phyloP scores from a whole-genome alignment of 2,329 filamentous ascomycete species.

The Trichoderma cornu-damae region DNA sequence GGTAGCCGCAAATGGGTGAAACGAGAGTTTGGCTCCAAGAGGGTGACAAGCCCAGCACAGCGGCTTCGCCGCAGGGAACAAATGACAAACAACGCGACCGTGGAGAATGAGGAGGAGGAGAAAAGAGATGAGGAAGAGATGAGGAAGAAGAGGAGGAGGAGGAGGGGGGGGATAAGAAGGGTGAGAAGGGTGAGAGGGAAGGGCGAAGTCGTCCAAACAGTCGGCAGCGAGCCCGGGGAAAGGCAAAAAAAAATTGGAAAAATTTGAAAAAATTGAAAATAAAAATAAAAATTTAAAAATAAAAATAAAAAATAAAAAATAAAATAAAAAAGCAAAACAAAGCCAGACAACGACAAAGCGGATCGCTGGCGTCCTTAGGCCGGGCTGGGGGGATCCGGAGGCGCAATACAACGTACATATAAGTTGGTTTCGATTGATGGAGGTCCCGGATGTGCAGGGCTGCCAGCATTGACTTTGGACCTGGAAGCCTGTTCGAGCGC shows the following conservation, averaged over 20 bases:
- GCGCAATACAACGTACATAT: too few relatives aligned
- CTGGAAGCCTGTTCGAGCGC: not conserved
- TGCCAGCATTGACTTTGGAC: not conserved
- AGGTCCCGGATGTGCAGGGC: conserved; percentile 2
- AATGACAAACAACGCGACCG: not conserved
- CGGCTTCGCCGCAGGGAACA: not conserved
- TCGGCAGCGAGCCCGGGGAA: conserved; percentile 12
- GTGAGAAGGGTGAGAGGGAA: not conserved
- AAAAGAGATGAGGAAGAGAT: conserved; percentile 12
- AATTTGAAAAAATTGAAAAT: too few relatives aligned
- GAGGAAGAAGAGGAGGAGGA: conserved; percentile 13
- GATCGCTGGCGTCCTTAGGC: not conserved
- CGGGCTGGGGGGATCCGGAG: conserved; percentile 13
- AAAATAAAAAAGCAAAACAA: not conserved
- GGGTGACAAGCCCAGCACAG: not conserved
- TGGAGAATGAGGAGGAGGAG: not conserved
- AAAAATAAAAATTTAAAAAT: too few relatives aligned
- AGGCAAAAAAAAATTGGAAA: too few relatives aligned
- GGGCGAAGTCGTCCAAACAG: not conserved
- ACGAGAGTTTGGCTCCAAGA: conserved; percentile 16
- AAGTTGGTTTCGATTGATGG: not conserved
- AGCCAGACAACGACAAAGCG: conserved; percentile 1
- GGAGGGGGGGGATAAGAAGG: conserved; percentile 9
- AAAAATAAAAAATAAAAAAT: not conserved
- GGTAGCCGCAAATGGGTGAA: conserved; percentile 15